A percentile compares a stretch with the other conserved stretches of the same genome.
These are phyloP conservation scores for Colletotrichum costaricense DNA, from an alignment of 2,329 filamentous ascomycete species.

Conservation along the genomic window DNA sequence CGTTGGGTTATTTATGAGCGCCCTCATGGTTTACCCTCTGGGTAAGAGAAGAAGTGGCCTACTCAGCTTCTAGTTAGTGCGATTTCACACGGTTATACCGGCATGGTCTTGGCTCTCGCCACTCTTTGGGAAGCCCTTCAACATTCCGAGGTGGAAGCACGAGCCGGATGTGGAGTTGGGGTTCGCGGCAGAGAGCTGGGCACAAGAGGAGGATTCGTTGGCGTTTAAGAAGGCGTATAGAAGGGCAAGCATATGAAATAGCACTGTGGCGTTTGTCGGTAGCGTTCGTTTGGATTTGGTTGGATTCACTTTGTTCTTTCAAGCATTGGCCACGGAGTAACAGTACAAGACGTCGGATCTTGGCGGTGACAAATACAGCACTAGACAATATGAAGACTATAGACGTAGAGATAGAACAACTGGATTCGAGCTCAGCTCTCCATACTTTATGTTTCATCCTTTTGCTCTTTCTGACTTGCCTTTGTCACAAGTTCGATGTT, in stretches of 20 bases:
- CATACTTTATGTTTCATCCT: neutral
- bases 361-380: neutral
- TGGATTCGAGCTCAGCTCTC: neutral
- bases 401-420: neutral
- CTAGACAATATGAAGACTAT: neutral
- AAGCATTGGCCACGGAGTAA: neutral
- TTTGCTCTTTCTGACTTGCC: no score
- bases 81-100: neutral
- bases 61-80: conserved; percentile 51
- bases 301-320: neutral
- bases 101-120: neutral
- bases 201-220: neutral
- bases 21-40: conserved; percentile 65
- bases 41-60: conserved; percentile 69
- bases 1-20: conserved; percentile 69
- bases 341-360: neutral
- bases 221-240: neutral
- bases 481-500: no score
- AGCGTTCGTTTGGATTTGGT: neutral
- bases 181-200: neutral
- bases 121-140: neutral
- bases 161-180: conserved; percentile 1
- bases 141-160: neutral
- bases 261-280: neutral
- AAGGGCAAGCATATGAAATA: conserved; percentile 9